Percentiles rank a stretch among this genome's conserved stretches.
Conservation (phyloP, 129 eudicot species). For the Arctium minus region DNA sequence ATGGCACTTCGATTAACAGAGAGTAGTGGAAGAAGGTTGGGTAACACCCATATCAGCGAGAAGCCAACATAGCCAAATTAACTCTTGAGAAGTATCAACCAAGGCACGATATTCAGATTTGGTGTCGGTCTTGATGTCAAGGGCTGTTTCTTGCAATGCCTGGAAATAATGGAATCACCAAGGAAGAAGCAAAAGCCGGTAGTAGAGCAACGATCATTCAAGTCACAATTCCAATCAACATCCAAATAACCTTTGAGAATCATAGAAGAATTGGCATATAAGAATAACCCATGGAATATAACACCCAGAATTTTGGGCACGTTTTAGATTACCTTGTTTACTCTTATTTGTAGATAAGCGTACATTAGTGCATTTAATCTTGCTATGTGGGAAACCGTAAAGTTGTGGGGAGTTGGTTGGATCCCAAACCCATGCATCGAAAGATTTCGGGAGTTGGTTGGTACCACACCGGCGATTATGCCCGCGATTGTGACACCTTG, state of each 20-base stretch:
- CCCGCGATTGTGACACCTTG: too few relatives aligned
- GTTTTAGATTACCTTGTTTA: too few relatives aligned
- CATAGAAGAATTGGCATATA: background rate
- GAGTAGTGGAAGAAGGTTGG: background rate
- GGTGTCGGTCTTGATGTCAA: background rate
- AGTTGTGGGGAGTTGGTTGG: too few relatives aligned
- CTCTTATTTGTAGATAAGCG: too few relatives aligned
- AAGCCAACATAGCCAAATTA: background rate
- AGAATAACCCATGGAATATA: too few relatives aligned
- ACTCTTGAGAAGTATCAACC: background rate
- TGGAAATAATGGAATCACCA: background rate
- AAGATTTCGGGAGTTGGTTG: too few relatives aligned
- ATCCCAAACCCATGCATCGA: too few relatives aligned
- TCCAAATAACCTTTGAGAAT: background rate
- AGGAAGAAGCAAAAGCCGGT: background rate
- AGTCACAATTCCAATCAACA: background rate
- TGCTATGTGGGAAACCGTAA: too few relatives aligned
- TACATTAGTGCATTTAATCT: too few relatives aligned
- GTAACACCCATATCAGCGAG: background rate
- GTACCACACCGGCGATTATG: too few relatives aligned
- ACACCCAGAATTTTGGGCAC: too few relatives aligned
- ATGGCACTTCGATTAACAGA: background rate
- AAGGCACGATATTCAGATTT: background rate
- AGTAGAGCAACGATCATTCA: background rate
- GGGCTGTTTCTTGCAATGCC: background rate